Percentiles rank a stretch among this genome's conserved stretches.
Evolutionary conservation across 495 filamentous ascomycete genomes (phyloP).

Genomic region (Choiromyces venosus): DNA sequence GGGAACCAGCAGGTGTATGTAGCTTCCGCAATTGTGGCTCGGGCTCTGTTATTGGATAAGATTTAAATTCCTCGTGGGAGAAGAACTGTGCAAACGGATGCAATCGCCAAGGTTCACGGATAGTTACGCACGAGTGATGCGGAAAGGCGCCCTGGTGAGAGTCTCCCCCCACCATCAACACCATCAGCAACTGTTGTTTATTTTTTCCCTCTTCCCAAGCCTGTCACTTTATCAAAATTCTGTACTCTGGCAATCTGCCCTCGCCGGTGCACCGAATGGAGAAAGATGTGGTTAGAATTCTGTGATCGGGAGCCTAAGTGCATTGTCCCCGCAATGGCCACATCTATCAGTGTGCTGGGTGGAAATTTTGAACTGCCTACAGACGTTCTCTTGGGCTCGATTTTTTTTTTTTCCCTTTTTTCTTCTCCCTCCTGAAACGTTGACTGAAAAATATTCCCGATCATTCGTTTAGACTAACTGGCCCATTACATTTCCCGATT

Average conservation of each 20-base stretch:
- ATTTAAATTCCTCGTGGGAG: constrained; percentile 27
- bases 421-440: background rate
- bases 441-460: background rate
- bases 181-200: background rate
- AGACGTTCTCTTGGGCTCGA: background rate
- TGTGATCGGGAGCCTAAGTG: background rate
- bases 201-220: background rate
- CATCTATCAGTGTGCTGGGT: background rate
- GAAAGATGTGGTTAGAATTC: background rate
- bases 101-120: constrained; percentile 25
- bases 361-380: background rate
- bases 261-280: background rate
- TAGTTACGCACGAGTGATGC: constrained; percentile 1
- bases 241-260: background rate
- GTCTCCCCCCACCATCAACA: background rate
- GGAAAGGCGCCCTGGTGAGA: background rate
- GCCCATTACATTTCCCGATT: background rate
- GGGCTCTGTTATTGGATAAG: constrained; percentile 28
- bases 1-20: constrained; percentile 25
- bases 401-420: background rate
- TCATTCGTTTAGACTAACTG: background rate
- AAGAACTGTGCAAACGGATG: constrained; percentile 34
- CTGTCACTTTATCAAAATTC: background rate
- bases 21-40: constrained; percentile 9
- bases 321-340: background rate